Conservation (phyloP, 169 alveolate genomes). For the Besnoitia besnoiti region DNA sequence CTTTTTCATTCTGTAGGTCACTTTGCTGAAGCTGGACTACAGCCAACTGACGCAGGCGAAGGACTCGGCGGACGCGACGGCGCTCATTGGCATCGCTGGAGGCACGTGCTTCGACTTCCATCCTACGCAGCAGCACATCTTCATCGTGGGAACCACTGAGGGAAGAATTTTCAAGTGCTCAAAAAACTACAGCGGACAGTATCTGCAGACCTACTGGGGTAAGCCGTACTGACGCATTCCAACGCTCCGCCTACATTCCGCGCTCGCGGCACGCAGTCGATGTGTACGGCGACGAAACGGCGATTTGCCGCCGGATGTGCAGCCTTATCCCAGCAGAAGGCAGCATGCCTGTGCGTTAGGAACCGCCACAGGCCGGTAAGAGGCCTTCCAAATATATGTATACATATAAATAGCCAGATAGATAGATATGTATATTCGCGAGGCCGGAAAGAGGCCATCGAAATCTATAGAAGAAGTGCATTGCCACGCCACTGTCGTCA, state of each 20-base stretch:
- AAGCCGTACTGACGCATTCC: background rate
- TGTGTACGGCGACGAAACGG: too few relatives aligned
- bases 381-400: background rate
- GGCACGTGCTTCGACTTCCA: slow-evolving; percentile 92
- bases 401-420: background rate
- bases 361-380: background rate
- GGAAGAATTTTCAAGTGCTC: slow-evolving; percentile 94
- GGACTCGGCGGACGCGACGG: slow-evolving; percentile 44
- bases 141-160: slow-evolving; percentile 95
- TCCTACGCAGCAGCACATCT: slow-evolving; percentile 81
- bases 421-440: background rate
- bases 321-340: too few relatives aligned
- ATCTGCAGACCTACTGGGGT: slow-evolving; percentile 92
- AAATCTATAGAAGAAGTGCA: too few relatives aligned
- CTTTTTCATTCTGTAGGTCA: slow-evolving; percentile 38
- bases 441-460: too few relatives aligned
- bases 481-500: too few relatives aligned
- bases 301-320: too few relatives aligned
- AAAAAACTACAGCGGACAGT: slow-evolving; percentile 90
- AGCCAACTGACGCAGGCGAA: slow-evolving; percentile 37
- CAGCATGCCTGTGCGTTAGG: too few relatives aligned
- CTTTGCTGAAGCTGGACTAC: slow-evolving; percentile 55
- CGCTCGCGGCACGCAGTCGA: too few relatives aligned
- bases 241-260: too few relatives aligned
- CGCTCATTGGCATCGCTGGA: slow-evolving; percentile 72